Evolutionary conservation across 2,329 filamentous ascomycete genomes (phyloP).

Genomic region (Stagonosporopsis cucurbitacearum): DNA sequence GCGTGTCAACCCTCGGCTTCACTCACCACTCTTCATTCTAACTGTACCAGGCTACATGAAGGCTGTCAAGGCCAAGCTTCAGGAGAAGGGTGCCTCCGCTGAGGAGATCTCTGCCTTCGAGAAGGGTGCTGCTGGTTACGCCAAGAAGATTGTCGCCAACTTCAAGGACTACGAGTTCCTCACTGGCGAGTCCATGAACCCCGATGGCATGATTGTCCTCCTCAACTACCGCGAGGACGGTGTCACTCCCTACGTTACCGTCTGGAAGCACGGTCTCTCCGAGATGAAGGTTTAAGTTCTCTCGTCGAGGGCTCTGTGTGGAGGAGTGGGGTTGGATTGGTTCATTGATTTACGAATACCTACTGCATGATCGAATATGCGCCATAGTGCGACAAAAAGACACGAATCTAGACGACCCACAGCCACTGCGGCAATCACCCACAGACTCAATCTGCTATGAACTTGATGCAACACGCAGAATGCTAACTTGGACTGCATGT

Average conservation of each 20-base stretch:
- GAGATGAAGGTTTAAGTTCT: conserved; percentile 84
- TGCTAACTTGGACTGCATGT: background rate
- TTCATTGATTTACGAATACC: conserved; percentile 47
- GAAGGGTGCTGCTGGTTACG: conserved; percentile 72
- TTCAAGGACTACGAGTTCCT: conserved; percentile 98
- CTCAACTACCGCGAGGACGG: conserved; percentile 99
- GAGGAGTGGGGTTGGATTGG: conserved; percentile 29
- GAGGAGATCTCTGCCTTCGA: conserved; percentile 78
- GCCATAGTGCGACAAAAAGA: conserved; percentile 43
- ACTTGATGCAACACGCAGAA: background rate
- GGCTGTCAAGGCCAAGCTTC: conserved; percentile 80
- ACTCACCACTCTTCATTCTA: background rate
- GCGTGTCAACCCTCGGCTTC: conserved; percentile 27
- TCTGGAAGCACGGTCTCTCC: conserved; percentile 94
- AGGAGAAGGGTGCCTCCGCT: conserved; percentile 60
- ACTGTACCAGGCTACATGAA: conserved; percentile 80
- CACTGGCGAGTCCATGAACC: conserved; percentile 90
- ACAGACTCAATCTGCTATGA: background rate
- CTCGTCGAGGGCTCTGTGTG: conserved; percentile 10
- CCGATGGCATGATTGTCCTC: conserved; percentile 91
- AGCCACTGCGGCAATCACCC: conserved; percentile 23
- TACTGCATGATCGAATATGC: conserved; percentile 49
- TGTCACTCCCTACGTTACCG: conserved; percentile 82
- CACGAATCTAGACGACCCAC: conserved; percentile 40
- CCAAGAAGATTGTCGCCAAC: conserved; percentile 82